Evolutionary conservation across 192 early-diverging fungal genomes (phyloP).

Genomic region (Funneliformis mosseae): DNA sequence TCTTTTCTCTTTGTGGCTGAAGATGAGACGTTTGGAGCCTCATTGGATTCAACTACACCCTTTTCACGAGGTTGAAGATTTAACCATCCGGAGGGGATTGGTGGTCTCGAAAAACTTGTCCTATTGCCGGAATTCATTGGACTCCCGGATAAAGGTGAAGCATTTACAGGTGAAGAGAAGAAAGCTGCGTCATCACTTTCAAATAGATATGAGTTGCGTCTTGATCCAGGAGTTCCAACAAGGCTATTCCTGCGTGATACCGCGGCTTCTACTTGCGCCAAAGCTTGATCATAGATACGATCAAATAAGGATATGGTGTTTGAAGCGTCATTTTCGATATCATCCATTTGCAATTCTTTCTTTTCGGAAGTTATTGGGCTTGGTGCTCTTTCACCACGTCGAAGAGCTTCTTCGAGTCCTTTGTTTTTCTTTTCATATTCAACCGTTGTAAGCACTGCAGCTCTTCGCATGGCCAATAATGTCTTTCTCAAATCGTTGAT

Average conservation of each 20-base stretch:
- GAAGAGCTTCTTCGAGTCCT: constrained; percentile 43
- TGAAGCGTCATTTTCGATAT: not conserved
- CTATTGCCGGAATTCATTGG: not conserved
- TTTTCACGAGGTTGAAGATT: not conserved
- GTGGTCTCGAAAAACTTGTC: not conserved
- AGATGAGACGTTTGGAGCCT: not conserved
- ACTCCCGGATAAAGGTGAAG: not conserved
- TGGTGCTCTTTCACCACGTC: constrained; percentile 24
- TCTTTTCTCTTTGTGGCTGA: not conserved
- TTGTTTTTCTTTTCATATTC: constrained; percentile 52
- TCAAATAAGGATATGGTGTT: constrained; percentile 22
- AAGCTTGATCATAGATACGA: constrained; percentile 8
- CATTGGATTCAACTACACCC: not conserved
- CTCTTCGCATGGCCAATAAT: constrained; percentile 60
- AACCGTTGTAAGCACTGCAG: constrained; percentile 52
- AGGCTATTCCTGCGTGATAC: not conserved
- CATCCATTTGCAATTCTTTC: constrained; percentile 4
- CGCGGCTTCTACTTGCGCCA: not conserved
- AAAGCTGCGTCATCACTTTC: not conserved
- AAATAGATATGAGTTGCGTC: not conserved
- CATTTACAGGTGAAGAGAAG: not conserved
- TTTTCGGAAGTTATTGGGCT: constrained; percentile 5
- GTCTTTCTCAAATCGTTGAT: constrained; percentile 56
- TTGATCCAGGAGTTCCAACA: not conserved
- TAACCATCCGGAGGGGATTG: constrained; percentile 19